Evolutionary conservation across 2,329 filamentous ascomycete genomes (phyloP), one percentile per base, ranked within the genome.

Genomic region (Knoxdaviesia proteae): DNA sequence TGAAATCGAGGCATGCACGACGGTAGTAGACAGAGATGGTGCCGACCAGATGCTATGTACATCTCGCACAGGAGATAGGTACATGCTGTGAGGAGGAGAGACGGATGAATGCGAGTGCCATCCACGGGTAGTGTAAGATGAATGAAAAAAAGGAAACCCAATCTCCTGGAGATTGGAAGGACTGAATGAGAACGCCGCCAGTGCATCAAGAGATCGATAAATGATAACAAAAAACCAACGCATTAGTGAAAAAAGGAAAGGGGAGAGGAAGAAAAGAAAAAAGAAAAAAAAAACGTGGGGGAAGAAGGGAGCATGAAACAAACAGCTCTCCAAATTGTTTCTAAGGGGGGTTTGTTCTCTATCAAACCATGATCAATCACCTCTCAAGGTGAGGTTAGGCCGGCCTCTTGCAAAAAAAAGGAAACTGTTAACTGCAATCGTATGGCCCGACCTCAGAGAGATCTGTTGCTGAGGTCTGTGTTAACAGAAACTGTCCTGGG

Each of bases 401-500:
- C n/a, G 10, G 38, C 29, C 38, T 7, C 30, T 38, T 9, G 30
- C 29, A 41, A 44, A 37, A 45, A 10, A 42, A 38, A 39, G n/a
- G 55, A 51, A 54, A 49, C 50, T 54, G 54, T 51, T 50, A 50
- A 49, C 50, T 51, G 47, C 51, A 49, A 30, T 39, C 39, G 30
- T 42, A 33, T 20, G 9, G 29, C 29, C 32, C 38, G 11, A 32
- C n/a, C 20, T 34, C 40, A 36, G 34, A 36, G 40, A 11, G 20
- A n/a, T 50, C 44, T 48, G 45, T 39, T 55, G 47, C 52, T 53
- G 46, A 60, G 53, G 47, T 61, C 60, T 49, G 59, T 60, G 48
- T 63, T 60, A 53, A 65, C 60, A 49, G 57, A 56, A 47, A 60
- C 53, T 45, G 60, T 61, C 46, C 56, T 58, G 50, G 61, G 56